These are phyloP conservation scores for Acer campestre DNA, from an alignment of 345 rosid genomes.

Conservation along the genomic window DNA sequence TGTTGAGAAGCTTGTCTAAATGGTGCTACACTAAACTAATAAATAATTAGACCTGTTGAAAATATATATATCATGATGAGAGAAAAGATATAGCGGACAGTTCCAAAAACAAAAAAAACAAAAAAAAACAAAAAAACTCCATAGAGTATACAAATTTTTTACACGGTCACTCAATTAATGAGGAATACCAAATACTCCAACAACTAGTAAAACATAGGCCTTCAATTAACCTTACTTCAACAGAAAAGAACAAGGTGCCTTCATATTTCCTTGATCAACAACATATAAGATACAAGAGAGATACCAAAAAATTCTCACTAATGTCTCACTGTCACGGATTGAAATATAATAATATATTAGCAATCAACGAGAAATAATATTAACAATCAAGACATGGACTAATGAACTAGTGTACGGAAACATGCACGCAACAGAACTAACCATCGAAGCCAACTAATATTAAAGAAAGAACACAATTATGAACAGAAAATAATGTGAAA, in stretches of 20 bases:
- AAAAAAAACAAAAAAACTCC: not conserved
- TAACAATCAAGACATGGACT: not conserved
- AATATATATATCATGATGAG: not conserved
- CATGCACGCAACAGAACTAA: not conserved
- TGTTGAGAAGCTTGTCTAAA: slow-evolving; percentile 28
- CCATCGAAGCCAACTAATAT: not conserved
- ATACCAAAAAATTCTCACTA: not conserved
- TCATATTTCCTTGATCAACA: too few relatives aligned
- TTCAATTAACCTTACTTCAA: not conserved
- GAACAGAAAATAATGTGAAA: not conserved
- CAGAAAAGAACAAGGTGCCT: not conserved
- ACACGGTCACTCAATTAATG: not conserved
- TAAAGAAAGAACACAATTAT: not conserved
- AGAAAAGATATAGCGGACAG: not conserved
- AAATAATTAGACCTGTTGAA: slow-evolving; percentile 16
- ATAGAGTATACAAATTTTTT: not conserved
- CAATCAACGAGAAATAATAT: too few relatives aligned
- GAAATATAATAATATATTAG: not conserved
- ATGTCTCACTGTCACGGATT: not conserved
- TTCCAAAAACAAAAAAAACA: not conserved
- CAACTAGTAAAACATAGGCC: not conserved
- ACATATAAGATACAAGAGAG: not conserved
- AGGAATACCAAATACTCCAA: not conserved
- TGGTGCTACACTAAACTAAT: slow-evolving; percentile 35
- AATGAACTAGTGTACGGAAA: not conserved